Base-by-base conservation (phyloP, 495 filamentous ascomycete species). In the Chaetomium fimeti region DNA sequence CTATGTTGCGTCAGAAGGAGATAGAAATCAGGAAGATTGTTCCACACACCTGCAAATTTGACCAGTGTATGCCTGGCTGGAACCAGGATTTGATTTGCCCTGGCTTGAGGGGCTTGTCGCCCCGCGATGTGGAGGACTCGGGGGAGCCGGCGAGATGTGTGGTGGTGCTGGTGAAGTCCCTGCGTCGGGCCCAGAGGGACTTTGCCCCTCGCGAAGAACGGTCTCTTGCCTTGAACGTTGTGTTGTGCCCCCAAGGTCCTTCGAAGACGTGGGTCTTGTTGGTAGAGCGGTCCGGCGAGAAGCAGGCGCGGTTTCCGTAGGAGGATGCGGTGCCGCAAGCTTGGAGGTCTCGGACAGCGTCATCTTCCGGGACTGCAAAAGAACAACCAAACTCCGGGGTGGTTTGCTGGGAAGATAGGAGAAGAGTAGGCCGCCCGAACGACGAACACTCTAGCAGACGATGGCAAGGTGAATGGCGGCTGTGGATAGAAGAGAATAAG, bases 31-130 rank as follows among this genome's bases (percentile, higher is more conserved):
- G 8, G 15, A 45, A 55, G 49, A 28, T 47, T 60, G 16, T 16
- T 62, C n/a, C 22, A 32, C 76, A 68, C 69, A 83, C 83, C 82
- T 85, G 82, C 83, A 85, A 53, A 85, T 74, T 70, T 85, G 83
- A 4, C 83, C 83, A 38, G 67, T 62, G 22, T 78, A 76, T 20
- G 64, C 70, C 28, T 68, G 70, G n/a, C 25, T 36, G 13, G 69
- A 48, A 11, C 63, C 51, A 6, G 64, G 27, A 40, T 57, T 36
- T 13, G 57, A 24, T 22, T 62, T 61, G 59, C 45, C 52, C 13
- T 67, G 61, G 28, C 51, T 67, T 28, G 68, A 54, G n/a, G 71
- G 61, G 48, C 58, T 61, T 13, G 60, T 57, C 16, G 57, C 36
- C 16, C 42, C 52, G 36, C 58, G 24, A 2, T 62, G 38, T 29